Conservation (phyloP, 441 rosid species). For the Bocquillonia castaneifolia region DNA sequence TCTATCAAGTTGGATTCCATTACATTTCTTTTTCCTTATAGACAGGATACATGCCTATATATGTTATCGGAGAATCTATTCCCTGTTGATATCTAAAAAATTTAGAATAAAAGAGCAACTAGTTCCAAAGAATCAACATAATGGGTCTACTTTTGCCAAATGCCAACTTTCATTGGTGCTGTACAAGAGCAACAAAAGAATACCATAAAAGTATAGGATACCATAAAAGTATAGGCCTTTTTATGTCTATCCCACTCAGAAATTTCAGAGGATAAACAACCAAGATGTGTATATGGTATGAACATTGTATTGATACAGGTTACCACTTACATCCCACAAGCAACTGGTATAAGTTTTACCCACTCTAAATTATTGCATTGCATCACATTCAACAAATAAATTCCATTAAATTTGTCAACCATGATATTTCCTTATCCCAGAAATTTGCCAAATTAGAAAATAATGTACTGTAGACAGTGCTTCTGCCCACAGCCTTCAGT, state of each 20-base stretch:
- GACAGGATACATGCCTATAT: slow-evolving; percentile 25
- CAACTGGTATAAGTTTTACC: background rate
- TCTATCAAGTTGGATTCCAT: slow-evolving; percentile 11
- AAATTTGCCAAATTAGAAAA: background rate
- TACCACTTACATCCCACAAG: background rate
- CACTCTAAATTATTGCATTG: background rate
- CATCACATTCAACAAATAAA: background rate
- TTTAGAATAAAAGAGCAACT: slow-evolving; percentile 14
- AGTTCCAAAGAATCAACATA: slow-evolving; percentile 32
- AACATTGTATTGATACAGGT: background rate
- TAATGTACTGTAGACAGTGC: background rate
- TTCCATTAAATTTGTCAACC: background rate
- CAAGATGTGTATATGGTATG: too few species aligned
- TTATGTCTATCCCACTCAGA: background rate
- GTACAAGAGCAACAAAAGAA: slow-evolving; percentile 15
- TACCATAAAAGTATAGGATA: slow-evolving; percentile 1
- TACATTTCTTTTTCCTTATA: background rate
- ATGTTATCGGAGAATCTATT: slow-evolving; percentile 29
- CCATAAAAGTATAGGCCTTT: background rate
- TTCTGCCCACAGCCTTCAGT: background rate
- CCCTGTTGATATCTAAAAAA: slow-evolving; percentile 13
- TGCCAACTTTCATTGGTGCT: slow-evolving; percentile 15
- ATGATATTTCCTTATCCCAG: background rate
- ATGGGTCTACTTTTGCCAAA: slow-evolving; percentile 29
- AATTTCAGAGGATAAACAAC: background rate